These are phyloP conservation scores for Triticum urartu DNA, from an alignment of 176 grass and related monocot genomes.

Conservation along the genomic window DNA sequence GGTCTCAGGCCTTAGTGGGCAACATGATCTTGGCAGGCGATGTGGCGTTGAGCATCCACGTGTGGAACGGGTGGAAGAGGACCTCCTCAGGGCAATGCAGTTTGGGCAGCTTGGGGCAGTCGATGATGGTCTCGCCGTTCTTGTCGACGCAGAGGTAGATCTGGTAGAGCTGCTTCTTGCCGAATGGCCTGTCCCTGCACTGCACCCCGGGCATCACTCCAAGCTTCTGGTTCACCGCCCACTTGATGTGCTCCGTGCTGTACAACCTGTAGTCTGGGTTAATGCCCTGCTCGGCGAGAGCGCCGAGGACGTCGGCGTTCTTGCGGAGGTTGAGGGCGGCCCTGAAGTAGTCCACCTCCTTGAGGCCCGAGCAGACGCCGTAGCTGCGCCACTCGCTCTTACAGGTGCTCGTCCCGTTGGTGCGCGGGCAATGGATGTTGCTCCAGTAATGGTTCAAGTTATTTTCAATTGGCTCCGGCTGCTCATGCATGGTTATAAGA, in stretches of 20 bases:
- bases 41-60: constrained; percentile 42
- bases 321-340: constrained; percentile 24
- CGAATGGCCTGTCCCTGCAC: constrained; percentile 36
- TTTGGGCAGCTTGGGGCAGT: constrained; percentile 35
- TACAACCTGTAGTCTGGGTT: constrained; percentile 39
- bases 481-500: not conserved
- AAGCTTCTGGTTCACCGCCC: constrained; percentile 6
- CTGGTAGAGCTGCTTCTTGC: constrained; percentile 36
- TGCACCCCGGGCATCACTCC: constrained; percentile 23
- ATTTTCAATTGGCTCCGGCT: constrained; percentile 31
- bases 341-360: constrained; percentile 48
- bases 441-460: constrained; percentile 46
- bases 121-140: constrained; percentile 30
- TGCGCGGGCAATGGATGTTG: constrained; percentile 49
- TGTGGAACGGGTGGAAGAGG: constrained; percentile 39
- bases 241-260: constrained; percentile 19
- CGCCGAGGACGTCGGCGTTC: constrained; percentile 12
- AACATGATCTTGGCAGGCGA: not conserved
- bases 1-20: not conserved
- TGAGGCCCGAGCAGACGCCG: constrained; percentile 47
- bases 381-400: constrained; percentile 38
- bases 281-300: constrained; percentile 26
- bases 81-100: constrained; percentile 11
- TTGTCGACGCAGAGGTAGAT: constrained; percentile 44
- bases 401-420: constrained; percentile 19